Base-by-base conservation (phyloP, 495 filamentous ascomycete species). In the Parathielavia appendiculata region DNA sequence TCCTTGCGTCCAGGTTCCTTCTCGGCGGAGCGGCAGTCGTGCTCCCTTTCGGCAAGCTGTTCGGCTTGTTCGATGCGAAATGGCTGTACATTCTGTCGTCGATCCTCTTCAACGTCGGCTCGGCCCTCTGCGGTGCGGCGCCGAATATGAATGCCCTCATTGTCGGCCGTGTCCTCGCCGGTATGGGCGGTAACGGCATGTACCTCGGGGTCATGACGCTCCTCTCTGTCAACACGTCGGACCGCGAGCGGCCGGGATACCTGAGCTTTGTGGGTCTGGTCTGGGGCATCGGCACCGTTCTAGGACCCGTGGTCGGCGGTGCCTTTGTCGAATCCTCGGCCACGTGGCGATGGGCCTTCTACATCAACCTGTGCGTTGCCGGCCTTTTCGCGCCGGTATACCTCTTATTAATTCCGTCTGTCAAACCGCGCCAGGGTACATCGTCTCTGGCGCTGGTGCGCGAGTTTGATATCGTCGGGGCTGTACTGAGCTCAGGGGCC, bases 311-410 rank as follows among this genome's bases (percentile, higher is more conserved):
- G 56, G 70, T 89, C 45, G 85, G 86, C 4, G 86, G 84, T 26
- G 80, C 79, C 19, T 87, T 89, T 57, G 63, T 71, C 32, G 74
- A 81, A 39, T 76, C 68, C 44, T 50, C 49, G n/a, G 76, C 77
- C 6, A 78, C 72, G 1, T 85, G 80, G 81, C 70, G 83, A 2
- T 84, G 82, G 84, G 78, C 79, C 2, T 89, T 90, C 64, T 90
- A 90, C 70, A 83, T 90, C 66, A 88, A 88, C 59, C 75, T 89
- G 16, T 66, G 73, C 39, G 69, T 89, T 20, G 81, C 78, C 12
- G 85, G 61, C 6, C 59, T 77, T 7, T 75, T 76, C 32, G 72
- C 77, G 0, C 86, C 85, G 0, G 73, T 81, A 35, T 87, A 81
- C 62, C 40, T 88, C 57, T 76, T 83, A 56, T 63, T 76, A 19